Evolutionary conservation across 2,329 filamentous ascomycete species (phyloP).

Genomic region (Fusarium palustre): DNA sequence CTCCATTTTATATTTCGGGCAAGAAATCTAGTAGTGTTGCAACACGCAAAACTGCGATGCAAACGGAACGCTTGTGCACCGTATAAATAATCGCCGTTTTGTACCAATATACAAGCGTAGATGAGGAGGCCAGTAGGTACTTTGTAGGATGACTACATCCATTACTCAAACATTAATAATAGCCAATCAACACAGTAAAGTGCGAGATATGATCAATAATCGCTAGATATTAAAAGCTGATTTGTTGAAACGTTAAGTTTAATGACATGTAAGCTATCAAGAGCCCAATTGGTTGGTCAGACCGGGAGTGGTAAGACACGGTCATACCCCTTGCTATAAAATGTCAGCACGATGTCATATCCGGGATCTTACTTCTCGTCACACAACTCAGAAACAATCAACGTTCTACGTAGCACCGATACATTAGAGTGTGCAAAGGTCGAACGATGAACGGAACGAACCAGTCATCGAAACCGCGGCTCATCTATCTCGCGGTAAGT

Average conservation of each 20-base stretch:
- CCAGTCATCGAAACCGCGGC: neutral
- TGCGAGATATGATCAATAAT: neutral
- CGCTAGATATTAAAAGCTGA: neutral
- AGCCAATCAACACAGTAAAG: neutral
- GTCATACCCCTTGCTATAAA: neutral
- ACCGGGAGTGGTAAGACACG: neutral
- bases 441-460: neutral
- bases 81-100: neutral
- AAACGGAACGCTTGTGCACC: neutral
- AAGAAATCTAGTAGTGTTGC: fast-evolving
- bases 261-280: neutral
- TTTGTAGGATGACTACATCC: neutral
- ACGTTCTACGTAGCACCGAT: fast-evolving
- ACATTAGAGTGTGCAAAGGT: neutral
- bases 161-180: no score
- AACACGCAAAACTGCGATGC: neutral
- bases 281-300: neutral
- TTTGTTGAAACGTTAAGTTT: neutral
- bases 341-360: neutral
- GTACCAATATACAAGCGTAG: neutral
- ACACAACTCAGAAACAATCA: fast-evolving
- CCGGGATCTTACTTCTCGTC: fast-evolving
- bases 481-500: neutral
- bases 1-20: fast-evolving
- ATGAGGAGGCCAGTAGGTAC: no score